These are phyloP conservation scores for Primulina tabacum DNA, from an alignment of 257 asterid genomes.

Conservation along the genomic window DNA sequence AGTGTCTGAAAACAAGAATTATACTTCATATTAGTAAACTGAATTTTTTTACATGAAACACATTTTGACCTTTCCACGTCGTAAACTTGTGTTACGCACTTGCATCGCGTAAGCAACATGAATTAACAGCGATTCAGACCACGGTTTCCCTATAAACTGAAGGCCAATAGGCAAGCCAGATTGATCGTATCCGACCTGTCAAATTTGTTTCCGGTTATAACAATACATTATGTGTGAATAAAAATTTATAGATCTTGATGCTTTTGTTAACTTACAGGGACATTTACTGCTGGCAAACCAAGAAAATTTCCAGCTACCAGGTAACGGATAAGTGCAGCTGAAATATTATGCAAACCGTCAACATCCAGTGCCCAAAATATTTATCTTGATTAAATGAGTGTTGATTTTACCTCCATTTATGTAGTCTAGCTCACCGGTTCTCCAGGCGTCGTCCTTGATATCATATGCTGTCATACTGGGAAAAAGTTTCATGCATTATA, in stretches of 20 bases:
- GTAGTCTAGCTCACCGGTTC: slow-evolving; percentile 92
- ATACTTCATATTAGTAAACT: neutral
- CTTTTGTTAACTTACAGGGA: slow-evolving; percentile 57
- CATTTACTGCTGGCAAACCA: slow-evolving; percentile 83
- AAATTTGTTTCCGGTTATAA: neutral
- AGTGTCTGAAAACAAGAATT: slow-evolving; percentile 46
- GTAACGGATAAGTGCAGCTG: slow-evolving; percentile 90
- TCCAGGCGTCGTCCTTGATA: slow-evolving; percentile 48
- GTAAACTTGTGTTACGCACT: slow-evolving; percentile 38
- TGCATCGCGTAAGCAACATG: slow-evolving; percentile 74
- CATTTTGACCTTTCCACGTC: neutral
- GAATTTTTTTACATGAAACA: neutral
- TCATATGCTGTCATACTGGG: slow-evolving; percentile 77
- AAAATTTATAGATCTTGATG: neutral
- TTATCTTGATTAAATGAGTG: neutral
- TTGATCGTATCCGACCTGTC: slow-evolving; percentile 75
- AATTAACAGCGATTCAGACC: slow-evolving; percentile 79
- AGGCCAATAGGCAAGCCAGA: slow-evolving; percentile 82
- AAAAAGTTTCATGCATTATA: neutral
- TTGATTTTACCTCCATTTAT: slow-evolving; percentile 74
- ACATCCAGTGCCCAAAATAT: neutral
- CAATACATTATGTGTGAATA: neutral
- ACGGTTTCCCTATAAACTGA: slow-evolving; percentile 88
- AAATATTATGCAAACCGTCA: neutral
- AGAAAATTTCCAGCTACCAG: slow-evolving; percentile 86